phyloP scores from a whole-genome alignment of 768 basidiomycete genomes.

The Thelephora ganbajun region DNA sequence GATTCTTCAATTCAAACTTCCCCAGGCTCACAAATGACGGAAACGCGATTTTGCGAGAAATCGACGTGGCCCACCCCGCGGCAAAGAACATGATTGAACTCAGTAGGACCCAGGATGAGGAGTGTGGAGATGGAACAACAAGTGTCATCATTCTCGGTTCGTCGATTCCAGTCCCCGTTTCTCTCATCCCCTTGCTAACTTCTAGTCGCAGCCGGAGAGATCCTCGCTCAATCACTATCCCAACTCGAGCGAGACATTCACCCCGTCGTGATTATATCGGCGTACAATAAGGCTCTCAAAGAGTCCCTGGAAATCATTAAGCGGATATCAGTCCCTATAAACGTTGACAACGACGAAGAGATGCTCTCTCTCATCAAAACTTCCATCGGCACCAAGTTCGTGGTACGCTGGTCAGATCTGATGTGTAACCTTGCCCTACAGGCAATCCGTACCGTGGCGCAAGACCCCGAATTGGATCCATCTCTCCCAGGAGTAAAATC shows the following conservation, averaged over 20 bases:
- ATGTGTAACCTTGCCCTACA: conserved; percentile 94
- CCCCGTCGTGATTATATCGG: conserved; percentile 96
- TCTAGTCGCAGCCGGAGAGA: conserved; percentile 66
- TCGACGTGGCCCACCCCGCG: conserved; percentile 96
- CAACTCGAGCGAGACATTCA: conserved; percentile 96
- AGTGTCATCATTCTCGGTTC: conserved; percentile 94
- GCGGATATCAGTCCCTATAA: conserved; percentile 79
- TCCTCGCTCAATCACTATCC: conserved; percentile 86
- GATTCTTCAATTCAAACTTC: neutral
- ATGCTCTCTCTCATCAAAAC: conserved; percentile 98
- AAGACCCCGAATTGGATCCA: conserved; percentile 34
- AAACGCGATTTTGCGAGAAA: conserved; percentile 97
- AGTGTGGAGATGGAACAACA: conserved; percentile 97
- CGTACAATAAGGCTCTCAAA: conserved; percentile 92
- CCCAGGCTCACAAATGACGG: conserved; percentile 90
- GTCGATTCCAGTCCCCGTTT: conserved; percentile 8
- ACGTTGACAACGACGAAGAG: conserved; percentile 69
- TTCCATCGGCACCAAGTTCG: conserved; percentile 97
- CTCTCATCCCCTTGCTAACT: neutral
- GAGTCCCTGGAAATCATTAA: conserved; percentile 84
- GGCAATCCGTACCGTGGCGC: conserved; percentile 81
- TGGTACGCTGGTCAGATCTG: conserved; percentile 89
- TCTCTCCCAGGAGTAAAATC: conserved; percentile 45
- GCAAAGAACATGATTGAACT: conserved; percentile 99
- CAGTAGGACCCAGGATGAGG: conserved; percentile 94